Percentiles rank a stretch among this genome's conserved stretches.
These are phyloP conservation scores for Calonectria hawksworthii DNA, from an alignment of 2,329 filamentous ascomycete species.

Conservation along the genomic window DNA sequence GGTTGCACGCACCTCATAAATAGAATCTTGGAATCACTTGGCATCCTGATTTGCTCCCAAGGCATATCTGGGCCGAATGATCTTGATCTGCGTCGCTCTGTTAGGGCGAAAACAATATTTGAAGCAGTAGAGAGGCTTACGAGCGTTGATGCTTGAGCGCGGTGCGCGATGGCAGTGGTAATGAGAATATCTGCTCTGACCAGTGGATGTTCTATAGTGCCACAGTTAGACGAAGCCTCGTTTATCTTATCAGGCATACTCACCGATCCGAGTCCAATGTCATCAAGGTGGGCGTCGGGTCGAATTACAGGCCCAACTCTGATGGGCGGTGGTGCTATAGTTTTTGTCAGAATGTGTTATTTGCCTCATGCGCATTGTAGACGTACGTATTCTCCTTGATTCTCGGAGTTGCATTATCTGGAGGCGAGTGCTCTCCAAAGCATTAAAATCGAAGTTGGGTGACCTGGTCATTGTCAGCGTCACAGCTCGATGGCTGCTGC, in stretches of 20 bases:
- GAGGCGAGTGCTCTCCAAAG: conserved; percentile 63
- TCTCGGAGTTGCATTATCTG: conserved; percentile 67
- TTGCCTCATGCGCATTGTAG: not conserved
- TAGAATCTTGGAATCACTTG: conserved; percentile 63
- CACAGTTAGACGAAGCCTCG: conserved; percentile 16
- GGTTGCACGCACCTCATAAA: conserved; percentile 63
- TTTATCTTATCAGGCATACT: not conserved
- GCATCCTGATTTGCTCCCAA: conserved; percentile 60
- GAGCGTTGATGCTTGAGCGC: conserved; percentile 58
- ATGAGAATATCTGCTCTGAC: conserved; percentile 72
- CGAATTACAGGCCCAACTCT: conserved; percentile 52
- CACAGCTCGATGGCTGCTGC: not conserved
- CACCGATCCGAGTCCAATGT: conserved; percentile 37
- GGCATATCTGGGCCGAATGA: conserved; percentile 62
- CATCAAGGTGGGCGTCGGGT: conserved; percentile 50
- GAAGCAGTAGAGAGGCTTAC: conserved; percentile 40
- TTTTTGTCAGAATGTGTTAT: conserved; percentile 22
- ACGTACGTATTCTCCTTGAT: conserved; percentile 66
- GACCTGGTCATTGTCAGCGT: conserved; percentile 47
- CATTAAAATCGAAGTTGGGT: conserved; percentile 68
- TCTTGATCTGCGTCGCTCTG: conserved; percentile 54
- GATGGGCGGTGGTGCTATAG: conserved; percentile 53
- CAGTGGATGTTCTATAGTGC: conserved; percentile 65
- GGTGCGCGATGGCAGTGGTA: conserved; percentile 65
- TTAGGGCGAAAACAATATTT: conserved; percentile 19